Conservation (phyloP, 768 basidiomycete species). For the Paxillus ammoniavirescens region DNA sequence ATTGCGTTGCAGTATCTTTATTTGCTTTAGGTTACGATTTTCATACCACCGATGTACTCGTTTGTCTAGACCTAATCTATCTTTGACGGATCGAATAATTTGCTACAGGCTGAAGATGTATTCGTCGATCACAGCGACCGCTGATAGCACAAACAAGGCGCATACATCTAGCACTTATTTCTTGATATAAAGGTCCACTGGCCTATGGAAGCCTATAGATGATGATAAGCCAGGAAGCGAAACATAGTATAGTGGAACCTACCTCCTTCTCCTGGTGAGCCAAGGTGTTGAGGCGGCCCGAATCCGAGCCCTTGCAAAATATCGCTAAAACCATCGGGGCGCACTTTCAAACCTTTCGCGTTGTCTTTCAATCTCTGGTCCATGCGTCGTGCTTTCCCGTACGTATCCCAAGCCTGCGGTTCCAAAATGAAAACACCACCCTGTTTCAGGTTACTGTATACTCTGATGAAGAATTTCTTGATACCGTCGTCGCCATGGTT, state of each 20-base stretch:
- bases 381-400: conserved; percentile 74
- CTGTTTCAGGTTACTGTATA: conserved; percentile 51
- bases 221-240: conserved; percentile 1
- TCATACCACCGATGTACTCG: not conserved
- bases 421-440: conserved; percentile 77
- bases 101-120: too few species aligned
- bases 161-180: not conserved
- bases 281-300: conserved; percentile 42
- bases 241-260: conserved; percentile 12
- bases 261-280: conserved; percentile 67
- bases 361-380: conserved; percentile 62
- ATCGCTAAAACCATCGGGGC: conserved; percentile 60
- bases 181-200: conserved; percentile 64
- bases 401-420: conserved; percentile 84
- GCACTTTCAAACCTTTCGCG: conserved; percentile 51
- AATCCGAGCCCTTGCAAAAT: conserved; percentile 67
- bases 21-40: not conserved
- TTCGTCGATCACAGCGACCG: too few species aligned
- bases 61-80: not conserved
- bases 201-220: conserved; percentile 24
- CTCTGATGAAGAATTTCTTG: conserved; percentile 62
- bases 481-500: conserved; percentile 76
- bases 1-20: not conserved
- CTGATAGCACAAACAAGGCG: too few species aligned
- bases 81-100: not conserved